Percentiles rank a stretch among this genome's conserved stretches.
These are phyloP conservation scores for Pseudotulostoma volvatum DNA, from an alignment of 495 filamentous ascomycete genomes.

Conservation along the genomic window DNA sequence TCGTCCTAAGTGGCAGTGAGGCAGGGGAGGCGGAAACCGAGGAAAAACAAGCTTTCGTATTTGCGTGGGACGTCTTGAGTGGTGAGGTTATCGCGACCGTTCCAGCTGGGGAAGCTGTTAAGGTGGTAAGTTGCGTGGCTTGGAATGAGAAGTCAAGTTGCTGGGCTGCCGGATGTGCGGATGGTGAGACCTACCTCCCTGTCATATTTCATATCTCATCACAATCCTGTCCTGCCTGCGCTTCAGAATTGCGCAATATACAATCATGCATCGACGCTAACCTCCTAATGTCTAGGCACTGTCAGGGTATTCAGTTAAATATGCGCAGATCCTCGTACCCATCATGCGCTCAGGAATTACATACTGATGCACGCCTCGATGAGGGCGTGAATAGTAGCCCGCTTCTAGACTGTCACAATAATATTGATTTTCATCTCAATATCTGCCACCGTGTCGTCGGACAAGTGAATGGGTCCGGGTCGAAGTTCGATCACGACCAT, in stretches of 20 bases:
- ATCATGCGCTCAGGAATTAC: too few relatives aligned
- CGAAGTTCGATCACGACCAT: too few relatives aligned
- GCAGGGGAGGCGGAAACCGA: slow-evolving; percentile 17
- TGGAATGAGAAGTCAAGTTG: slow-evolving; percentile 56
- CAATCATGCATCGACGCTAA: neutral
- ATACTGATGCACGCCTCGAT: too few relatives aligned
- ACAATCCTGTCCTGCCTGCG: too few relatives aligned
- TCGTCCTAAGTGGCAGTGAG: slow-evolving; percentile 75
- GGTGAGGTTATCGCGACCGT: slow-evolving; percentile 49
- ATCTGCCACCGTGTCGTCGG: too few relatives aligned
- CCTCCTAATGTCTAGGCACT: neutral
- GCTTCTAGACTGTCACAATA: too few relatives aligned
- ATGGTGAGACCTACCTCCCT: too few relatives aligned
- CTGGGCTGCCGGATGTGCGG: slow-evolving; percentile 45
- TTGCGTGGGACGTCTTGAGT: slow-evolving; percentile 79
- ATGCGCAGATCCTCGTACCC: too few relatives aligned
- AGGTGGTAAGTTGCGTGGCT: slow-evolving; percentile 46
- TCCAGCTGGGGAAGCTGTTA: slow-evolving; percentile 38
- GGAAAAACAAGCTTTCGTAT: slow-evolving; percentile 36
- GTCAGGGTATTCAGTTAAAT: slow-evolving; percentile 4
- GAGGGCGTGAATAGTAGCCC: too few relatives aligned
- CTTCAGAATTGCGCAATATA: too few relatives aligned
- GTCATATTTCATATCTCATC: neutral
- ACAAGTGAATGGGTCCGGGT: too few relatives aligned
- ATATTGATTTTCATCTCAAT: too few relatives aligned